These are phyloP conservation scores for Pleurotus djamor DNA, from an alignment of 768 basidiomycete species.

Conservation along the genomic window DNA sequence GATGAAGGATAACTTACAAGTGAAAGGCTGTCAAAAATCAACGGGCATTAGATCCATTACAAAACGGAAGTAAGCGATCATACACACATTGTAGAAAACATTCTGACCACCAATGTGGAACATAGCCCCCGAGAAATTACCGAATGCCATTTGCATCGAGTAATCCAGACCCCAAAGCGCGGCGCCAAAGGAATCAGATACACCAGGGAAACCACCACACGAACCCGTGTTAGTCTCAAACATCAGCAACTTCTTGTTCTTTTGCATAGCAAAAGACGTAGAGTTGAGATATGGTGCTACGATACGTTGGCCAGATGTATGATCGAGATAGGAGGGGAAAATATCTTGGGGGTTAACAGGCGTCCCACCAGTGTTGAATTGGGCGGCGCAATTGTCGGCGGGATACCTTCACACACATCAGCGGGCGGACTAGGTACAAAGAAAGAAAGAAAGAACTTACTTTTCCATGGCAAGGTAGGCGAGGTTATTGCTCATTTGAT, in stretches of 20 bases:
- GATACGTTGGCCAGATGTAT: conserved; percentile 48
- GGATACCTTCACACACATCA: conserved; percentile 35
- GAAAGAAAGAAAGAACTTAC: conserved; percentile 24
- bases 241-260: conserved; percentile 56
- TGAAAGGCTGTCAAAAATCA: conserved; percentile 39
- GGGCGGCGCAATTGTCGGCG: conserved; percentile 58
- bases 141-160: conserved; percentile 58
- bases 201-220: conserved; percentile 67
- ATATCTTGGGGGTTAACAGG: conserved; percentile 38
- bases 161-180: conserved; percentile 68
- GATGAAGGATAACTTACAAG: conserved; percentile 34
- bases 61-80: too few relatives aligned
- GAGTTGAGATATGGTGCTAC: conserved; percentile 52
- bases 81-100: conserved; percentile 63
- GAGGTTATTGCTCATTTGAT: conserved; percentile 34
- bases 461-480: conserved; percentile 55
- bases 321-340: conserved; percentile 58
- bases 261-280: conserved; percentile 37
- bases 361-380: conserved; percentile 35
- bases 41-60: too few relatives aligned
- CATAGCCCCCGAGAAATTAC: conserved; percentile 53
- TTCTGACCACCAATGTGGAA: conserved; percentile 67
- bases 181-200: conserved; percentile 61
- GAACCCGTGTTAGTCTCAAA: conserved; percentile 71
- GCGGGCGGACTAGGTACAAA: conserved; percentile 9